Evolutionary conservation across 2,329 filamentous ascomycete genomes (phyloP), one percentile per base, ranked within the genome.

Genomic region (Aspergillus piperis): DNA sequence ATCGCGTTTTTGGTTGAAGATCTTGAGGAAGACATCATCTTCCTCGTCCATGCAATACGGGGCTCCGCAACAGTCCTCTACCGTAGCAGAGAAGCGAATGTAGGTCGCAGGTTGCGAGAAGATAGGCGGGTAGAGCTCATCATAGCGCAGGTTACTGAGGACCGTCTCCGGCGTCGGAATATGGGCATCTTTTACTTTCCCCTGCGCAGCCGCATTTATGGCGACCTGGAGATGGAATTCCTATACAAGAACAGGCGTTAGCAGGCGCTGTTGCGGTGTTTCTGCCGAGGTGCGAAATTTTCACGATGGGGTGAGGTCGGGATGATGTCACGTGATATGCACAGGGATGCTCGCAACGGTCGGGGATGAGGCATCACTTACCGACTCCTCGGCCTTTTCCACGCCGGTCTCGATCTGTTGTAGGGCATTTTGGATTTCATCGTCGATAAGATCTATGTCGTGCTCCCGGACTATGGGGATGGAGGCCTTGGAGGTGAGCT

Each of bases 11-110:
- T 87, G 82, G 79, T 98, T 99, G 81, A 95, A 89, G 67, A 86
- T 83, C 72, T 89, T 90, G 69, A 99, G 85, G 73, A 91, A 96
- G 58, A 84, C 86, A 75, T 92, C 90, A 79, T 99, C 95, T 71
- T 96, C 92, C 66, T 89, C 88, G 27, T 88, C 93, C 90, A 98
- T 94, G 79, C 96, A 92, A 87, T 99, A 99, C 70, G 89, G 86
- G 74, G 89, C 90, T 70, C 91, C 90, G 72, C 92, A 89, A 70
- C 90, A 96, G 78, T 99, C 95, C 79, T 99, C 95, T 63, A 99
- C 94, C 2, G 95, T 99, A 67, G 96, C 94, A 65, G 95, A 98
- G 80, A 96, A 98, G 66, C 94, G 92, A 75, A 99, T 96, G 78
- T 98, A 98, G 63, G 93, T 95, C 63, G 89, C 88, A 55, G 95